A percentile compares a stretch with the other conserved stretches of the same genome.
Evolutionary conservation across 768 basidiomycete genomes (phyloP).

Genomic region (Russula lepida): DNA sequence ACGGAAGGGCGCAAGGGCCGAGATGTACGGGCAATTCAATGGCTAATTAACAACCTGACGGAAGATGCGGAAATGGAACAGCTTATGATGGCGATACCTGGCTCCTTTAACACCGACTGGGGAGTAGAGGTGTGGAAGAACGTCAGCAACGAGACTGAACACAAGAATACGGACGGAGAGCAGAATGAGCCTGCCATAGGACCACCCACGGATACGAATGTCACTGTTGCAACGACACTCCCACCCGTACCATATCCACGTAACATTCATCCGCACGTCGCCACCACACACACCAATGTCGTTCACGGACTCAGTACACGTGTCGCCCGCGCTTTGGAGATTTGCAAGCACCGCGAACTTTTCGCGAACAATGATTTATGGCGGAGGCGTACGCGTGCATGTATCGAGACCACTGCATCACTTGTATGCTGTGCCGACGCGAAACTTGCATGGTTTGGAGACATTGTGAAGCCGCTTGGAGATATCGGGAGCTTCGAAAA

Average conservation of each 20-base stretch:
- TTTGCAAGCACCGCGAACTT: not conserved
- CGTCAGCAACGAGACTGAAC: not conserved
- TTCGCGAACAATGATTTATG: not conserved
- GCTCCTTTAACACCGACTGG: not conserved
- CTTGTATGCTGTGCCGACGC: not conserved
- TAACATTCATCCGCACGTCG: not conserved
- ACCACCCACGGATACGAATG: no score
- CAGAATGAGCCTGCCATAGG: no score
- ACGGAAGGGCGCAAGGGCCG: not conserved
- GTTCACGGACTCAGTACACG: not conserved
- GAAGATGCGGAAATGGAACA: not conserved
- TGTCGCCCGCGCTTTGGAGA: not conserved
- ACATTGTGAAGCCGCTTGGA: not conserved
- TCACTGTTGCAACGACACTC: no score
- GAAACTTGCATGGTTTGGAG: not conserved
- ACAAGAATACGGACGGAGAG: no score
- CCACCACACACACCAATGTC: not conserved
- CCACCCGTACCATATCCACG: no score
- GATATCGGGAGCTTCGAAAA: not conserved
- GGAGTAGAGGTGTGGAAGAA: not conserved
- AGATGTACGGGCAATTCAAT: not conserved
- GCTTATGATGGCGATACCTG: not conserved
- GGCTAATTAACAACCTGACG: not conserved
- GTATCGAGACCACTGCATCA: not conserved
- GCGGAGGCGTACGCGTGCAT: not conserved